Evolutionary conservation across 371 early-diverging fungal genomes (phyloP).

Genomic region (Fennellomyces sp.): DNA sequence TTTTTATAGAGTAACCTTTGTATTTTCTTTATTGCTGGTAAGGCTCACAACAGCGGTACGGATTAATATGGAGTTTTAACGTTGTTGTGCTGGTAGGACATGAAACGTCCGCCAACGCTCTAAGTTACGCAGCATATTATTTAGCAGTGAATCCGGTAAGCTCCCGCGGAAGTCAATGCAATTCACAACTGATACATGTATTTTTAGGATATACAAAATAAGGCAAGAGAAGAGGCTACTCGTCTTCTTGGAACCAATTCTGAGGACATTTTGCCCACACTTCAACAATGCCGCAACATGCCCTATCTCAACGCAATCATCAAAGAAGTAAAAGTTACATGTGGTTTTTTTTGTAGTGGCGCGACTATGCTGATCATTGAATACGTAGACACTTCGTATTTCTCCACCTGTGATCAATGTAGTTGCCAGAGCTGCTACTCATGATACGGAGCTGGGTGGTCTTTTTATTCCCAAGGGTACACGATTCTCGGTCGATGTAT

Average conservation of each 20-base stretch:
- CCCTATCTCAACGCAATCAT: conserved; percentile 41
- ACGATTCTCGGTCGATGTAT: conserved; percentile 26
- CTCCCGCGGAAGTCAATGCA: too few relatives aligned
- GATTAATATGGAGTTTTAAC: too few relatives aligned
- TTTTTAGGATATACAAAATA: conserved; percentile 39
- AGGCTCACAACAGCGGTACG: too few relatives aligned
- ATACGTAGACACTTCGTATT: conserved; percentile 35
- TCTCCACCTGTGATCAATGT: conserved; percentile 22
- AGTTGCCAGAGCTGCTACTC: conserved; percentile 14
- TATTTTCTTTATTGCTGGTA: conserved; percentile 10
- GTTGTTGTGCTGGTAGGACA: too few relatives aligned
- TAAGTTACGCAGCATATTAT: conserved; percentile 20
- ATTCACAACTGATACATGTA: too few relatives aligned
- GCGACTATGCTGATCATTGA: too few relatives aligned
- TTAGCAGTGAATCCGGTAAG: conserved; percentile 25
- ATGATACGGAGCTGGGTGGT: conserved; percentile 26
- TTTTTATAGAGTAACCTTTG: neutral
- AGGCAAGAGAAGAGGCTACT: conserved; percentile 48
- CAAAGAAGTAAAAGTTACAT: conserved; percentile 32
- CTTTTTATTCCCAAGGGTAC: conserved; percentile 44
- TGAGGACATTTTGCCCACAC: conserved; percentile 30
- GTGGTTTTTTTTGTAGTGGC: too few relatives aligned
- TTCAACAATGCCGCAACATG: conserved; percentile 44
- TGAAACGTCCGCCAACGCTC: conserved; percentile 22
- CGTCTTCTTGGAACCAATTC: conserved; percentile 45